A percentile compares a stretch with the other conserved stretches of the same genome.
Evolutionary conservation across 495 filamentous ascomycete species (phyloP).

Genomic region (Corynascus novoguineensis): DNA sequence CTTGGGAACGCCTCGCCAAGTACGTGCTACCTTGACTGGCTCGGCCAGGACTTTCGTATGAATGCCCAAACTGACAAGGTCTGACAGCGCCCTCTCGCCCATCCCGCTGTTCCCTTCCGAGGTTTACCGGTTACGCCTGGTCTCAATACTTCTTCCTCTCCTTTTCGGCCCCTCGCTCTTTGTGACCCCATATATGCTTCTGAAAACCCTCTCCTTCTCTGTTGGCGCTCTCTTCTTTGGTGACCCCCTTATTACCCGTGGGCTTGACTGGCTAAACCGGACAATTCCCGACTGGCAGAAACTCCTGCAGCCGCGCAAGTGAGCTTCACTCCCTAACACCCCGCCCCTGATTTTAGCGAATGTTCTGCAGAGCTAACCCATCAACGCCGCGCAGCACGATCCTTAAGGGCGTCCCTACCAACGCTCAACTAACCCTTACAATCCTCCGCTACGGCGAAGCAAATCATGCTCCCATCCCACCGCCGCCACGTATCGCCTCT

Average conservation of each 20-base stretch:
- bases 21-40: constrained; percentile 33
- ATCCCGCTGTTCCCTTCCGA: constrained; percentile 69
- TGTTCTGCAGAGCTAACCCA: constrained; percentile 15
- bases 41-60: neutral
- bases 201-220: constrained; percentile 61
- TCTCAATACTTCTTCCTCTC: constrained; percentile 49
- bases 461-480: constrained; percentile 73
- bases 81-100: constrained; percentile 61
- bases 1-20: constrained; percentile 78
- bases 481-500: constrained; percentile 57
- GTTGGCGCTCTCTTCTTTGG: constrained; percentile 73
- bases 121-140: constrained; percentile 57
- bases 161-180: constrained; percentile 55
- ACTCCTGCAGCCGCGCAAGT: constrained; percentile 63
- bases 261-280: constrained; percentile 55
- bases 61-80: neutral
- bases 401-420: constrained; percentile 80
- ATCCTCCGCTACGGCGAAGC: constrained; percentile 81
- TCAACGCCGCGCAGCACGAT: constrained; percentile 49
- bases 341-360: neutral
- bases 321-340: constrained; percentile 23
- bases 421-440: constrained; percentile 80
- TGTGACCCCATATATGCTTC: constrained; percentile 65
- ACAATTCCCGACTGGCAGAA: constrained; percentile 72
- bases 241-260: constrained; percentile 62